Base-by-base conservation (phyloP, 257 asterid species). In the Cynanchum wilfordii region DNA sequence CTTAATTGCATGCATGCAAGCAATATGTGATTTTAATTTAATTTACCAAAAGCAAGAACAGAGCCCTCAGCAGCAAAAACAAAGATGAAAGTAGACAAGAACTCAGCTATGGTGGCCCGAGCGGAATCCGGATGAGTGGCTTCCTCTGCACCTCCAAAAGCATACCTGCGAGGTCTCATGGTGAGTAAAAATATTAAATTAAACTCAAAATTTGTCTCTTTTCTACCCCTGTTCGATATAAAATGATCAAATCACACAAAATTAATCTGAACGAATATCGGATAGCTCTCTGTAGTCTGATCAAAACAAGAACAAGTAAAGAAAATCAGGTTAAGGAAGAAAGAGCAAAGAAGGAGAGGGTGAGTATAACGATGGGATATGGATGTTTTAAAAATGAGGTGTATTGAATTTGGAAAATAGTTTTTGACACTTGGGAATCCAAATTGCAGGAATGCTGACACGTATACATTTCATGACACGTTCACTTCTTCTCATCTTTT, bases 41-140 rank as follows among this genome's bases (percentile, higher is more conserved):
- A 17, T 1, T 47, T 69, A 93, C 96, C 86, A n/a, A 91, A 77
- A 66, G 99, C 97, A 50, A 91, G 98, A 66, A 91, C 71, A 24
- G 96, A 87, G 79, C 99, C 97, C 75, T 94, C 99, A 45, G 92
- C 95, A 0, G 96, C 93, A 10, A 94, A 94, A 30, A 94, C 99
- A 36, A 91, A 91, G 89, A 94, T 87, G 78, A 87, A 82, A 20
- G 97, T 94, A 56, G 98, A 87, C 68, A 91, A 78, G 75, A 94
- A 90, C 68, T 94, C 99, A 0, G 97, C 74, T 71, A 93, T 68
- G 59, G 97, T 86, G 79, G 99, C 99, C 68, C 91, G 79, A 44
- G 87, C 81, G 20, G 97, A 91, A 74, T 91, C 97, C 0, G 98
- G 97, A 54, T 91, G 99, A 42, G 96, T 94, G 81, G 98, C 98